phyloP scores from a whole-genome alignment of 176 grass and related monocot species.

The Avena eriantha region DNA sequence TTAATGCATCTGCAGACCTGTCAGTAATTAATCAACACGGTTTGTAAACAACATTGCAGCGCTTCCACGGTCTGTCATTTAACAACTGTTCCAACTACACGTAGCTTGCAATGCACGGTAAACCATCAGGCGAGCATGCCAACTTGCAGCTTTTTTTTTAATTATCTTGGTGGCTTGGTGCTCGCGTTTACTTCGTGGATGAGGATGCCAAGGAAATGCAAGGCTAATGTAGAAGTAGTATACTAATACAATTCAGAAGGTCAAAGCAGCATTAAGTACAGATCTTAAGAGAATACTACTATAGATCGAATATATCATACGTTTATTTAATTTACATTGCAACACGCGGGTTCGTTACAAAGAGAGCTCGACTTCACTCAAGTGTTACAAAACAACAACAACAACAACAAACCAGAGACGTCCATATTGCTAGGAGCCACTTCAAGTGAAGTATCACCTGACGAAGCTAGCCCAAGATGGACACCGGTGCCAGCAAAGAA shows the following conservation, averaged over 20 bases:
- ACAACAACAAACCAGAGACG: neutral
- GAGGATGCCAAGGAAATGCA: neutral
- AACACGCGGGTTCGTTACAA: neutral
- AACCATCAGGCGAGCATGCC: neutral
- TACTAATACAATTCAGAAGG: neutral
- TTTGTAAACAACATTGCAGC: too few species aligned
- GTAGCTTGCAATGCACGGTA: neutral
- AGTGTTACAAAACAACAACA: neutral
- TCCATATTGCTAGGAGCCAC: neutral
- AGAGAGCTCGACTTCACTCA: neutral
- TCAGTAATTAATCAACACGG: too few species aligned
- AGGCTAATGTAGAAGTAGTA: neutral
- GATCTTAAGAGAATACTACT: neutral
- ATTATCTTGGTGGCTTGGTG: neutral
- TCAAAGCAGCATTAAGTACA: neutral
- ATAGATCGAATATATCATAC: neutral
- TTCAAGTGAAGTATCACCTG: neutral
- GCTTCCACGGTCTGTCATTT: too few species aligned
- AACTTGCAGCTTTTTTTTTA: neutral
- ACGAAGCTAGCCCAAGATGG: neutral
- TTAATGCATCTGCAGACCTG: too few species aligned
- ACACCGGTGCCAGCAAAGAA: neutral
- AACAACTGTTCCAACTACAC: too few species aligned
- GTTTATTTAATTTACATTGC: neutral
- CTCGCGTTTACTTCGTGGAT: neutral